Conservation (phyloP, 192 early-diverging fungal species). For the Backusella liffmaniae region DNA sequence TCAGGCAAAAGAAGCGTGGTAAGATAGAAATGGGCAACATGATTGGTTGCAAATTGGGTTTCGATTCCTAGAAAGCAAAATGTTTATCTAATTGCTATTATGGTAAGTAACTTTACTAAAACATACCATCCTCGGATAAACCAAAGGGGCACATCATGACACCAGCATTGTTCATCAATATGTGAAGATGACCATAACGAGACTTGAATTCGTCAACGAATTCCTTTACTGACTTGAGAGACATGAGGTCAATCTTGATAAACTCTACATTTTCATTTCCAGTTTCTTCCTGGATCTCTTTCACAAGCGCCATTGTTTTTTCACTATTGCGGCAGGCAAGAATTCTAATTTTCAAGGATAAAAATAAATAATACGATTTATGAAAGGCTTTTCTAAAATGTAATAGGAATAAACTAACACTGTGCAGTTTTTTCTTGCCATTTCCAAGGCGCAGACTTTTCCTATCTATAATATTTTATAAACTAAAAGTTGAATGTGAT, state of each 20-base stretch:
- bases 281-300: slow-evolving; percentile 26
- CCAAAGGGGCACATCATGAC: slow-evolving; percentile 46
- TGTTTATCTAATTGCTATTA: too few species aligned
- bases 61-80: slow-evolving; percentile 41
- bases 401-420: slow-evolving; percentile 14
- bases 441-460: slow-evolving; percentile 24
- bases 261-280: slow-evolving; percentile 24
- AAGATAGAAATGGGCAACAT: slow-evolving; percentile 47
- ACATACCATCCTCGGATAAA: slow-evolving; percentile 39
- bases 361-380: too few species aligned
- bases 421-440: slow-evolving; percentile 28
- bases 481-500: too few species aligned
- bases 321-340: slow-evolving; percentile 18
- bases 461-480: slow-evolving; percentile 22
- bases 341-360: not conserved
- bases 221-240: slow-evolving; percentile 36
- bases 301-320: slow-evolving; percentile 8
- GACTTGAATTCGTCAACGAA: slow-evolving; percentile 39
- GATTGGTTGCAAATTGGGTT: slow-evolving; percentile 56
- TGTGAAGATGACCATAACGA: slow-evolving; percentile 39
- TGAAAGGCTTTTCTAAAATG: not conserved
- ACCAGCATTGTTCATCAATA: slow-evolving; percentile 67
- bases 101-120: not conserved
- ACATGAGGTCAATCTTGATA: slow-evolving; percentile 31
- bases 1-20: slow-evolving; percentile 24